A percentile compares a stretch with the other conserved stretches of the same genome.
These are phyloP conservation scores for Neonectria sp. DNA, from an alignment of 2,329 filamentous ascomycete species.

Conservation along the genomic window DNA sequence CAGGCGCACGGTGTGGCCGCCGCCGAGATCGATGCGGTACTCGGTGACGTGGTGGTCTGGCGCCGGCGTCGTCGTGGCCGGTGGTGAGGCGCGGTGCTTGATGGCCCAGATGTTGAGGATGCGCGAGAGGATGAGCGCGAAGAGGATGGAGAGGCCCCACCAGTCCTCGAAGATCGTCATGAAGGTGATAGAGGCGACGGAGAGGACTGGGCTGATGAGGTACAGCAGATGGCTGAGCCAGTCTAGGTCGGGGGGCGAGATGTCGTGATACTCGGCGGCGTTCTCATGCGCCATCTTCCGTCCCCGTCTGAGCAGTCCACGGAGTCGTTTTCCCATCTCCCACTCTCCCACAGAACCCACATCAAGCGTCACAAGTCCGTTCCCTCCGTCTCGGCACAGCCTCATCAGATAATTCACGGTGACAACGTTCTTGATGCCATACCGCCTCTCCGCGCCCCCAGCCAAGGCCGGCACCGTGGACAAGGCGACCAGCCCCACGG, in stretches of 20 bases:
- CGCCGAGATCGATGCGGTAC: conserved; percentile 67
- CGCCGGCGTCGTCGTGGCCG: not conserved
- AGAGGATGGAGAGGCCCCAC: conserved; percentile 65
- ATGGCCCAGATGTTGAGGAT: conserved; percentile 71
- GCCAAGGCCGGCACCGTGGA: conserved; percentile 30
- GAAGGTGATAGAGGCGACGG: conserved; percentile 59
- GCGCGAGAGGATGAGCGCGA: conserved; percentile 67
- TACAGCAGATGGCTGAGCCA: conserved; percentile 66
- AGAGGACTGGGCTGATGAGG: conserved; percentile 63
- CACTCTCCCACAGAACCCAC: conserved; percentile 45
- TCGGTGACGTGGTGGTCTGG: conserved; percentile 51
- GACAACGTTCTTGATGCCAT: conserved; percentile 64
- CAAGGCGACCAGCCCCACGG: conserved; percentile 51
- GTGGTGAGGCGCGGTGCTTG: conserved; percentile 61
- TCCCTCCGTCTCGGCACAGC: conserved; percentile 41
- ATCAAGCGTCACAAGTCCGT: conserved; percentile 47
- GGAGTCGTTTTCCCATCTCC: conserved; percentile 39
- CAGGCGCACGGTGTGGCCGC: conserved; percentile 66
- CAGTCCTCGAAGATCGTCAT: conserved; percentile 65
- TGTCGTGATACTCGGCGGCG: conserved; percentile 41
- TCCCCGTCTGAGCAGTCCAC: conserved; percentile 22
- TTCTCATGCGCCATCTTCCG: conserved; percentile 27
- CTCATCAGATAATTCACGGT: conserved; percentile 63
- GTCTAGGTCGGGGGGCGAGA: conserved; percentile 54
- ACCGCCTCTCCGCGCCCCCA: conserved; percentile 36